Base-by-base conservation (phyloP, 2,329 filamentous ascomycete species). In the Polychaeton citri region DNA sequence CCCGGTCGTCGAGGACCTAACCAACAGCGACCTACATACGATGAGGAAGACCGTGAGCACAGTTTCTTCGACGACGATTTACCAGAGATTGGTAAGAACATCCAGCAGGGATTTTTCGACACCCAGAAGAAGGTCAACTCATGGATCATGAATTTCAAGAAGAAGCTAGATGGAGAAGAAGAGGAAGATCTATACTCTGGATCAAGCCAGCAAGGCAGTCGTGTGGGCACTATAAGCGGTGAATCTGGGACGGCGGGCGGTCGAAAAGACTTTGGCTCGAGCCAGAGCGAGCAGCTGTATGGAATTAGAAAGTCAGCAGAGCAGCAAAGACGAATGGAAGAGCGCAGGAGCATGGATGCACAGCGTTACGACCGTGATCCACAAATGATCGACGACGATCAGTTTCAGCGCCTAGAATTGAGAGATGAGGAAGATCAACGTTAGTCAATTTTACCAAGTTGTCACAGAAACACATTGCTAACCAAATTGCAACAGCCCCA, bases 51-150 rank as follows among this genome's bases (percentile, higher is more conserved):
- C 34, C 74, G 73, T 33, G 85, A 94, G 50, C 81, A 81, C 52
- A 95, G 76, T 64, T 98, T 98, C 60, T 75, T 96, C 48, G 90
- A 98, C 50, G 90, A 98, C 51, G 90, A 98, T 48, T 72, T 98
- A 10, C 88, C 90, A 1, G 77, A 88, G 34, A 95, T 98, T 54
- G 79, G 79, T 46, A 85, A 94, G 55, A 95, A 92, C 52, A 73
- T 98, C 48, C 81, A 80, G 55, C 92, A 96, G 63, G 90, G 90
- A 3, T 98, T 98, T 62, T 53, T 86, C 37, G 87, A 98, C 54
- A 96, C 90, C 2, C 90, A 96, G 63, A 78, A 74, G 37, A 92
- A 83, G 54, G 82, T 98, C 50, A 96, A 93, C 63, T 74, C 75
- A 34, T 96, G 88, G 87, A 85, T 98, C 50, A 81, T 74, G 34